Evolutionary conservation across 495 filamentous ascomycete species (phyloP).

Genomic region (Penicillium bovifimosum): DNA sequence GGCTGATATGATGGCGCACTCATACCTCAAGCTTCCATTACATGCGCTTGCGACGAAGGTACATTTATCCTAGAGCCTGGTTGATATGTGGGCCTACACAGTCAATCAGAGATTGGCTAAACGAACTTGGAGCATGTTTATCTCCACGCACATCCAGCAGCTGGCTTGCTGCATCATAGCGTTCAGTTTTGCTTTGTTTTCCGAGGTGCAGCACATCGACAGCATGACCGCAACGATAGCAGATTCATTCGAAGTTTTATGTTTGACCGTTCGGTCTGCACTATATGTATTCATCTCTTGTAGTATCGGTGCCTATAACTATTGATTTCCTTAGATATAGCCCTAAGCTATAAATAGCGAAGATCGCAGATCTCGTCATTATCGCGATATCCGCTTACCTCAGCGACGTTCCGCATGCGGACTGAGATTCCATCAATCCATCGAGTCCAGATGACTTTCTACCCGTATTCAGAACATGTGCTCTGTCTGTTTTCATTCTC

Average conservation of each 20-base stretch:
- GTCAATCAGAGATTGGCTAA: not conserved
- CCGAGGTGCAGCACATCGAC: not conserved
- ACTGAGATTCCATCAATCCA: slow-evolving; percentile 31
- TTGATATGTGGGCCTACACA: not conserved
- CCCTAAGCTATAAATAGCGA: not conserved
- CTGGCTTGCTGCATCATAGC: slow-evolving; percentile 8
- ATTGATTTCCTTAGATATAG: not conserved
- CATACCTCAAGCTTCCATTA: not conserved
- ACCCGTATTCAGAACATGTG: not conserved
- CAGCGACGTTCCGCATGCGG: slow-evolving; percentile 32
- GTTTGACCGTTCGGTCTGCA: too few relatives aligned
- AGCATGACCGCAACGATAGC: slow-evolving; percentile 2
- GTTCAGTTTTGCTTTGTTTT: not conserved
- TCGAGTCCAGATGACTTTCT: slow-evolving; percentile 2
- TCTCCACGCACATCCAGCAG: slow-evolving; percentile 3
- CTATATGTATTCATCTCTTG: not conserved
- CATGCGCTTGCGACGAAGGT: not conserved
- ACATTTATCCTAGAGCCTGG: too few relatives aligned
- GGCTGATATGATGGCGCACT: not conserved
- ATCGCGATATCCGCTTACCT: slow-evolving; percentile 14
- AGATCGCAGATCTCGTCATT: not conserved
- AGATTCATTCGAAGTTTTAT: not conserved
- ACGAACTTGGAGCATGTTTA: not conserved
- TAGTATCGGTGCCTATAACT: not conserved
- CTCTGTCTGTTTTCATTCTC: not conserved